A percentile compares a stretch with the other conserved stretches of the same genome.
Conservation (phyloP, 2,329 filamentous ascomycete genomes). For the Neocatenulostroma microsporum region DNA sequence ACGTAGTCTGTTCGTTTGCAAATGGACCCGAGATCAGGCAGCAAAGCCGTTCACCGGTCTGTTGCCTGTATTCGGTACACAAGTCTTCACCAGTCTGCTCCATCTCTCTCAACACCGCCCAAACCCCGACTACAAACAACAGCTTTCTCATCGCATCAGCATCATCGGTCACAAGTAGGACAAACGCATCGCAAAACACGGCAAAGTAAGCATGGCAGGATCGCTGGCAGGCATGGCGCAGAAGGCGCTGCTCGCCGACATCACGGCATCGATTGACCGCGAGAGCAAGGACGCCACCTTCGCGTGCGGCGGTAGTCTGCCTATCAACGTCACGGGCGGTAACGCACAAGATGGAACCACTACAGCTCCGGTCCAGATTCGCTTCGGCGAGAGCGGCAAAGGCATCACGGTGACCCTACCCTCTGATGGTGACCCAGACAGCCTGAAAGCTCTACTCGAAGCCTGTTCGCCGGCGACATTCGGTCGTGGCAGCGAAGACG, state of each 20-base stretch:
- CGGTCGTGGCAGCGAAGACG: constrained; percentile 38
- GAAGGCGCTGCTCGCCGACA: neutral
- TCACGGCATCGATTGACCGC: neutral
- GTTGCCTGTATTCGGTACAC: no score
- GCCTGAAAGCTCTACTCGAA: constrained; percentile 7
- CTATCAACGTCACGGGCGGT: neutral
- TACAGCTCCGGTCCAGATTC: neutral
- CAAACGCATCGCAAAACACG: no score
- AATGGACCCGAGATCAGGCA: no score
- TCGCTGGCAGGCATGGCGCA: no score
- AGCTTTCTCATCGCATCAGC: no score
- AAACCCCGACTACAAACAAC: no score
- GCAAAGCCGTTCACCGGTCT: no score
- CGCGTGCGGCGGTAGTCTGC: constrained; percentile 8
- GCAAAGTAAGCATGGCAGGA: no score
- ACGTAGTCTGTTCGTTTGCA: no score
- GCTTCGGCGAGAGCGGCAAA: neutral
- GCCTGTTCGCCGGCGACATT: constrained; percentile 42
- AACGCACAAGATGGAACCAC: neutral
- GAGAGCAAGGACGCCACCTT: constrained; percentile 7
- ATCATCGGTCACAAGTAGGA: no score
- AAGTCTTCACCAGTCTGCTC: no score
- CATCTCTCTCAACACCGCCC: no score
- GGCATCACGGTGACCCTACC: constrained; percentile 1
- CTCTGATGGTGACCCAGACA: neutral